Percentiles rank a stretch among this genome's conserved stretches.
Conservation (phyloP, 345 rosid genomes). For the Camelina hispida region DNA sequence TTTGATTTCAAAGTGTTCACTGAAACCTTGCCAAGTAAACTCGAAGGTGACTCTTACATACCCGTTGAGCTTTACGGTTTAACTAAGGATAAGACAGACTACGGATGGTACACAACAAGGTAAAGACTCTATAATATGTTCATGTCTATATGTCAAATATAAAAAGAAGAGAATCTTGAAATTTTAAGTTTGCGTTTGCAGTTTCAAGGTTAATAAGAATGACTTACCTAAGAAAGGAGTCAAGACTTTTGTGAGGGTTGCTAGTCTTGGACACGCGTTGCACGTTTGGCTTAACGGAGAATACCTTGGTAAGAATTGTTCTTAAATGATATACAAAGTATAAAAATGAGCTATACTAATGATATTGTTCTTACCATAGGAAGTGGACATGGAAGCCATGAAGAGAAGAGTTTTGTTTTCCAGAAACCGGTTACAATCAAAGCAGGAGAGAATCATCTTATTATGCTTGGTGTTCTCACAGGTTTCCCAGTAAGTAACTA, state of each 20-base stretch:
- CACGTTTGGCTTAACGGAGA: slow-evolving; percentile 73
- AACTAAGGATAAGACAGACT: slow-evolving; percentile 72
- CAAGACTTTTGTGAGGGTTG: slow-evolving; percentile 58
- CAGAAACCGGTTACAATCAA: slow-evolving; percentile 52
- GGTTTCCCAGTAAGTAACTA: slow-evolving; percentile 70
- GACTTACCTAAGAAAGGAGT: slow-evolving; percentile 55
- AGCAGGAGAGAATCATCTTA: slow-evolving; percentile 59
- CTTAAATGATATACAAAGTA: neutral
- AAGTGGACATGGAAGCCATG: slow-evolving; percentile 78
- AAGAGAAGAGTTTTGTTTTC: slow-evolving; percentile 82
- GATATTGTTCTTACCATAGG: slow-evolving; percentile 48
- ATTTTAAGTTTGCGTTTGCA: slow-evolving; percentile 35
- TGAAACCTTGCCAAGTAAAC: slow-evolving; percentile 54
- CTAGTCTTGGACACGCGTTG: slow-evolving; percentile 91
- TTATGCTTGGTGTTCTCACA: slow-evolving; percentile 57
- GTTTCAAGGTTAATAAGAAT: slow-evolving; percentile 52
- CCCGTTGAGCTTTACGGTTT: slow-evolving; percentile 69
- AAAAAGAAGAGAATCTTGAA: slow-evolving; percentile 15
- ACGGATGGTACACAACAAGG: slow-evolving; percentile 80
- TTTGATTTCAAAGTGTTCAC: slow-evolving; percentile 59
- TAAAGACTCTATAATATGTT: slow-evolving; percentile 37
- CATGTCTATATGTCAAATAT: neutral
- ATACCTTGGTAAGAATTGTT: slow-evolving; percentile 57
- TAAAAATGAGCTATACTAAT: neutral
- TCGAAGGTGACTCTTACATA: slow-evolving; percentile 27